phyloP scores from a whole-genome alignment of 257 asterid species.

The Fraxinus excelsior region DNA sequence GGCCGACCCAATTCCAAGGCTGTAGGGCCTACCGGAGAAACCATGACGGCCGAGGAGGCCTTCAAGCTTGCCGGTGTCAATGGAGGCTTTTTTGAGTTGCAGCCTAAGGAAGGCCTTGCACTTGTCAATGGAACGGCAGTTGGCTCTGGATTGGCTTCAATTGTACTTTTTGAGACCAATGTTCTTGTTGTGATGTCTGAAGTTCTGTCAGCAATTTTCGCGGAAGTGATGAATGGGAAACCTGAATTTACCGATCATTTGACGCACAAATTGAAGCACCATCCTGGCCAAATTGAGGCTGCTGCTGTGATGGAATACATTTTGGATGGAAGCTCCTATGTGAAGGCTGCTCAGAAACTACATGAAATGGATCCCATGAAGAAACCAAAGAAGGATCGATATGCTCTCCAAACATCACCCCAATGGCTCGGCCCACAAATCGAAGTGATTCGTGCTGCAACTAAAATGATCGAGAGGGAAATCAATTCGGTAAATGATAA shows the following conservation, averaged over 20 bases:
- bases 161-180: conserved; percentile 53
- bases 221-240: conserved; percentile 62
- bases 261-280: conserved; percentile 61
- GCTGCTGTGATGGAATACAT: conserved; percentile 36
- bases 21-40: conserved; percentile 41
- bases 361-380: conserved; percentile 26
- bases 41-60: conserved; percentile 46
- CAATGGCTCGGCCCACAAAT: conserved; percentile 32
- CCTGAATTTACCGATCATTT: conserved; percentile 63
- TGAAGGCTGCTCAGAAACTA: conserved; percentile 23
- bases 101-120: conserved; percentile 65
- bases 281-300: conserved; percentile 46
- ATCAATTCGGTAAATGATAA: conserved; percentile 32
- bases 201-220: conserved; percentile 55
- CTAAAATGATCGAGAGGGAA: conserved; percentile 29
- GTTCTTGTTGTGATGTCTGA: conserved; percentile 40
- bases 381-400: conserved; percentile 26
- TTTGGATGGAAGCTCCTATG: conserved; percentile 31
- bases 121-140: conserved; percentile 62
- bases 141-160: conserved; percentile 57
- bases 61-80: conserved; percentile 49
- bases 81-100: conserved; percentile 53
- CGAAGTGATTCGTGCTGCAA: conserved; percentile 25
- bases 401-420: conserved; percentile 30
- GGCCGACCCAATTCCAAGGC: conserved; percentile 60